Evolutionary conservation across 2,329 filamentous ascomycete genomes (phyloP).

Genomic region (Didymella keratinophila): DNA sequence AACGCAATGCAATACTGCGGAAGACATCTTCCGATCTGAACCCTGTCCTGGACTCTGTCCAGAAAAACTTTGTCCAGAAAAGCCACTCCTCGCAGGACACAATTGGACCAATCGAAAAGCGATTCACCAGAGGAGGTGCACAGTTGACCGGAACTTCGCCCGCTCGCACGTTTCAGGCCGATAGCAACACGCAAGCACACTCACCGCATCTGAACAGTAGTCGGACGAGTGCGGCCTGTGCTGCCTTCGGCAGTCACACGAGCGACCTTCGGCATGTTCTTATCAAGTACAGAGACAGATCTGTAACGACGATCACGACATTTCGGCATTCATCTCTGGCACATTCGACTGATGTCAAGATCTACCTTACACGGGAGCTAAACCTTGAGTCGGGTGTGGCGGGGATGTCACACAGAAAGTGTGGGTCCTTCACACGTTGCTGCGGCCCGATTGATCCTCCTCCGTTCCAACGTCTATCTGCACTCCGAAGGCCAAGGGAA

Average conservation of each 20-base stretch:
- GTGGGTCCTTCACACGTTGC: conserved; percentile 16
- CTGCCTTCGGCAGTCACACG: conserved; percentile 1
- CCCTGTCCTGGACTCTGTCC: not conserved
- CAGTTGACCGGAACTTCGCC: conserved; percentile 3
- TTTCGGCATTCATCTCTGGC: not conserved
- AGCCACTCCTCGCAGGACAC: not conserved
- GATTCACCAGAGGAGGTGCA: not conserved
- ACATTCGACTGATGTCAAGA: conserved; percentile 8
- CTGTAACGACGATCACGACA: not conserved
- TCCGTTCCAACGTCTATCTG: conserved; percentile 8
- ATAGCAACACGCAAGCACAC: not conserved
- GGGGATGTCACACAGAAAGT: conserved; percentile 1
- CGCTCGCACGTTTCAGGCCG: conserved; percentile 10
- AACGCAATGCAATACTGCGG: not conserved
- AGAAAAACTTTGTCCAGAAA: not conserved
- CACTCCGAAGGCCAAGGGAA: conserved; percentile 10
- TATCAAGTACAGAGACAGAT: not conserved
- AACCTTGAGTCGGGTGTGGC: conserved; percentile 7
- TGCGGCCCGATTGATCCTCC: conserved; percentile 9
- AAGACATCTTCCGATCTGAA: not conserved
- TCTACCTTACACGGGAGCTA: conserved; percentile 18
- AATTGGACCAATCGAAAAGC: conserved; percentile 2
- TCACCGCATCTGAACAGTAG: conserved; percentile 5
- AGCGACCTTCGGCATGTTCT: not conserved
- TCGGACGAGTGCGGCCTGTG: not conserved